These are phyloP conservation scores for Pyrrhoderma lamaoense DNA, from an alignment of 1,284 basidiomycete species.

Conservation along the genomic window DNA sequence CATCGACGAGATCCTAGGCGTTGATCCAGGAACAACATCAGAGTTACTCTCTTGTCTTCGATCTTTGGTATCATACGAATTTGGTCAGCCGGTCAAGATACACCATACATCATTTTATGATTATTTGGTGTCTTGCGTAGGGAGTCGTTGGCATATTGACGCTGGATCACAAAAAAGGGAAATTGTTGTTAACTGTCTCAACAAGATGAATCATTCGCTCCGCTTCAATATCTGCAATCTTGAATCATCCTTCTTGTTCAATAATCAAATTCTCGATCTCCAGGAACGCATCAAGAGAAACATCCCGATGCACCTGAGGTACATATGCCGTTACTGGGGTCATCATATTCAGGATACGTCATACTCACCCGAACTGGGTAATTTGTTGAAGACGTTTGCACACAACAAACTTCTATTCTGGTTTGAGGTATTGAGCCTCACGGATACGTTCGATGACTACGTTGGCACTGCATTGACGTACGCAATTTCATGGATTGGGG, in stretches of 20 bases:
- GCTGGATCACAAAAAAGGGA: background rate
- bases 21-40: background rate
- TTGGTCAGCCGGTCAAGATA: background rate
- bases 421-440: constrained; percentile 26
- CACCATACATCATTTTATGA: constrained; percentile 4
- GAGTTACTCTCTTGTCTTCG: background rate
- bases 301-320: background rate
- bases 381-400: constrained; percentile 17
- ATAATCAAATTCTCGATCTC: constrained; percentile 4
- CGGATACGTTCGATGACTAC: constrained; percentile 2
- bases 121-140: background rate
- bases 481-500: background rate
- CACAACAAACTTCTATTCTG: constrained; percentile 23
- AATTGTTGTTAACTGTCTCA: background rate
- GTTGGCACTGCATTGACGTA: constrained; percentile 1
- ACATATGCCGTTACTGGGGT: constrained; percentile 2
- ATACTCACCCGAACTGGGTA: constrained; percentile 4
- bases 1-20: no score
- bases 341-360: constrained; percentile 2
- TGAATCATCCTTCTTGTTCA: background rate
- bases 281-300: background rate
- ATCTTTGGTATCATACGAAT: background rate
- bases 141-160: background rate
- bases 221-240: constrained; percentile 6
- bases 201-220: background rate